phyloP scores from a whole-genome alignment of 2,329 filamentous ascomycete species.

The Epichloe hybrida region DNA sequence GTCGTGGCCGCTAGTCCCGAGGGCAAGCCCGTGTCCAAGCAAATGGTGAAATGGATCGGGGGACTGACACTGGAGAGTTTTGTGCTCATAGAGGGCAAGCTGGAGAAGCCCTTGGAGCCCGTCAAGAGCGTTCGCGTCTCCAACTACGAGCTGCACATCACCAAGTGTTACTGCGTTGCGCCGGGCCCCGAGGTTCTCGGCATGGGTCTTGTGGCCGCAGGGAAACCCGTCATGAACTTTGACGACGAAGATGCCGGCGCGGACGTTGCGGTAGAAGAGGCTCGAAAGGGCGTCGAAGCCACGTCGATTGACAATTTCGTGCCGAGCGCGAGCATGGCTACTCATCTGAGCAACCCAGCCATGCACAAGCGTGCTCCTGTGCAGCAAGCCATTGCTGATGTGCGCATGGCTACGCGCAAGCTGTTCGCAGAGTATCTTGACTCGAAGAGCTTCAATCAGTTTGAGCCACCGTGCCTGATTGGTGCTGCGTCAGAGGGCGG shows the following conservation, averaged over 20 bases:
- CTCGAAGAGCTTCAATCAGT: constrained; percentile 60
- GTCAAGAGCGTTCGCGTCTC: constrained; percentile 78
- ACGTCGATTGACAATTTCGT: constrained; percentile 16
- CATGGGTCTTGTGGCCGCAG: constrained; percentile 42
- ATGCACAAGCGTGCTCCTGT: constrained; percentile 87
- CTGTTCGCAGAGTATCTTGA: constrained; percentile 68
- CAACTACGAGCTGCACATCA: constrained; percentile 75
- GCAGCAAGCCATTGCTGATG: constrained; percentile 63
- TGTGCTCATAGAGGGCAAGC: constrained; percentile 64
- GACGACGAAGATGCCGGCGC: constrained; percentile 33
- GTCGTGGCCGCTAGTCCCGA: constrained; percentile 55
- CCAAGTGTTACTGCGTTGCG: constrained; percentile 68
- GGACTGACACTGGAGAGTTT: constrained; percentile 67
- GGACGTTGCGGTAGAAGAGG: constrained; percentile 10
- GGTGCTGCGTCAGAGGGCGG: constrained; percentile 88
- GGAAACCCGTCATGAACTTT: constrained; percentile 42
- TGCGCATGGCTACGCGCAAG: constrained; percentile 44
- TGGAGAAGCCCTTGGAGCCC: constrained; percentile 72
- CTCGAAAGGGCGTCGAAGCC: background rate
- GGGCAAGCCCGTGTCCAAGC: constrained; percentile 45
- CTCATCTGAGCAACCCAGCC: constrained; percentile 78
- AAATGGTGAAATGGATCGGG: constrained; percentile 91
- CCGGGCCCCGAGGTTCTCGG: constrained; percentile 44
- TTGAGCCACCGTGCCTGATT: constrained; percentile 82
- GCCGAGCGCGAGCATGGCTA: constrained; percentile 69